These are phyloP conservation scores for Athelia sp. DNA, from an alignment of 1,284 basidiomycete genomes.

Conservation along the genomic window DNA sequence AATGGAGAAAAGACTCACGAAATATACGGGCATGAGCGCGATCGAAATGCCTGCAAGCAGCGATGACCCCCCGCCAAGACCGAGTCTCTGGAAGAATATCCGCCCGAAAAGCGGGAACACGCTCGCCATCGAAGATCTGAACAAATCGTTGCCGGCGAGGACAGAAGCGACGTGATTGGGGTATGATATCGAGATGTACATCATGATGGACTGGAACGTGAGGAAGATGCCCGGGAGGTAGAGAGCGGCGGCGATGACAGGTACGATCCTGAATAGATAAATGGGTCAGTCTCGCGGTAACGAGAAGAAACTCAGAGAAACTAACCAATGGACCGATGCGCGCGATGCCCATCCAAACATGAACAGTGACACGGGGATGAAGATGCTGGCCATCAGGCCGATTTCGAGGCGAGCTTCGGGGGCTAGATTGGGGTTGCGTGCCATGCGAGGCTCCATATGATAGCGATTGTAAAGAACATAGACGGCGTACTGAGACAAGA, in stretches of 20 bases:
- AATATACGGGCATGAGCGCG: constrained; percentile 21
- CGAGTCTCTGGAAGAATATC: constrained; percentile 26
- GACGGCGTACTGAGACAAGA: constrained; percentile 5
- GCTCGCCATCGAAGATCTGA: constrained; percentile 29
- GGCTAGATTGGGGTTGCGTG: background rate
- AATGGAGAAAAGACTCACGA: background rate
- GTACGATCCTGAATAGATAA: constrained; percentile 13
- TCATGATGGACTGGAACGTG: constrained; percentile 26
- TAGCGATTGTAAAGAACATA: background rate
- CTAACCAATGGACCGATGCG: constrained; percentile 16
- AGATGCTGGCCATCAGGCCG: constrained; percentile 33
- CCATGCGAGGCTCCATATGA: background rate
- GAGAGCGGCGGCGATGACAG: constrained; percentile 19
- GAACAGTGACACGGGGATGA: constrained; percentile 36
- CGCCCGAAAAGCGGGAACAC: constrained; percentile 30
- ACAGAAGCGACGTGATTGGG: constrained; percentile 30
- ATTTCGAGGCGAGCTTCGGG: constrained; percentile 11
- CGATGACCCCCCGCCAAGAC: constrained; percentile 26
- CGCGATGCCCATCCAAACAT: constrained; percentile 38
- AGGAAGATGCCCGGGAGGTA: constrained; percentile 23
- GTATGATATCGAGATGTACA: constrained; percentile 29
- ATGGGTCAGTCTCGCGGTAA: too few species aligned
- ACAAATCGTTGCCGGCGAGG: constrained; percentile 32
- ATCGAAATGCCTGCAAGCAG: constrained; percentile 25
- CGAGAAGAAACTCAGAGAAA: background rate